Evolutionary conservation across 495 filamentous ascomycete species (phyloP), one percentile per base, ranked within the genome.

Genomic region (Talaromyces wortmannii): DNA sequence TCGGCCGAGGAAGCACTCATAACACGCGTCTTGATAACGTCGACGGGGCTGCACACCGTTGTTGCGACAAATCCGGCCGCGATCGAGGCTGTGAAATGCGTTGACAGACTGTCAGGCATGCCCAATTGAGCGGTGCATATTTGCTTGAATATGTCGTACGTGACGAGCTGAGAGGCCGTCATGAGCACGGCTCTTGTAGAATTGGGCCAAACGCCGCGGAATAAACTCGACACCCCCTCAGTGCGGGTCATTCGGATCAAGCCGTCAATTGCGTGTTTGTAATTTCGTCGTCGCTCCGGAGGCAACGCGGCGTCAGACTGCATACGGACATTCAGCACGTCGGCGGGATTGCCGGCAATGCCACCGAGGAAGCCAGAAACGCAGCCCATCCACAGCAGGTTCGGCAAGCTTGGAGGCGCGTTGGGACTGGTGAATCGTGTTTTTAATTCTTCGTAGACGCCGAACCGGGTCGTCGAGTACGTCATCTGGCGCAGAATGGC

Each of bases 251-350:
- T 95, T 48, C 89, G 82, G 10, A 88, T 71, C 53, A 98, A 70
- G 3, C 94, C 94, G 64, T 98, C 87, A 30, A 96, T 65, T 4
- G 92, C 95, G 63, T 97, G 78, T 50, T 83, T 83, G 77, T 98
- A 98, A 72, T 95, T 91, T 18, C 92, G 83, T 4, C 90, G 85
- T 58, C 94, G 74, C 2, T 75, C 76, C 3, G 73, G 62, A 0
- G 91, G 89, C 5, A 96, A 81, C 0, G 92, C 83, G 11, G 89
- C 85, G 67, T 97, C 94, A 74, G 92, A 86, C 70, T 98, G 94
- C 94, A 98, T 98, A 59, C 94, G 91, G 44, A 98, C 94, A 72
- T 98, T 98, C 55, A 97, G 79, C 10, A 98, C 88, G 66, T 98
- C 94, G 55, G 92, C 92, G 0, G 91, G 89, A 70, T 97, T 97